Evolutionary conservation across 2,329 filamentous ascomycete genomes (phyloP).

Genomic region (Aotearoamyces nothofagi): DNA sequence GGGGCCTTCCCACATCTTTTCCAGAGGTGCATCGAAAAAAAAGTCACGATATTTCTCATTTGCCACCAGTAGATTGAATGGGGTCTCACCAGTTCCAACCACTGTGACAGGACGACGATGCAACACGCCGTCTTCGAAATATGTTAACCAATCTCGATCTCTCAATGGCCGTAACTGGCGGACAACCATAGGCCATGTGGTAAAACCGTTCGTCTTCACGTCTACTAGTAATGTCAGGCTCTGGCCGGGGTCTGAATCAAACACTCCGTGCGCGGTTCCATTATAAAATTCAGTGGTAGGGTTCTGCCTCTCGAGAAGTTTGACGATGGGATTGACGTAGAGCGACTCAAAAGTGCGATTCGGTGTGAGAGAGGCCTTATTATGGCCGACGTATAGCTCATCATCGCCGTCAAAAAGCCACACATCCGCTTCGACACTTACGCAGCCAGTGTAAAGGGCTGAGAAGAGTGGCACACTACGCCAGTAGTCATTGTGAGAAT

Average conservation of each 20-base stretch:
- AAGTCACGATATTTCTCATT: constrained; percentile 40
- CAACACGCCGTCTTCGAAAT: constrained; percentile 32
- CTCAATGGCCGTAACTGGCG: constrained; percentile 43
- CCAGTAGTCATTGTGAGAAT: constrained; percentile 63
- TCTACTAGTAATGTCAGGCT: constrained; percentile 51
- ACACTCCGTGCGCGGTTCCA: constrained; percentile 36
- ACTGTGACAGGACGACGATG: constrained; percentile 46
- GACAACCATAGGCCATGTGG: constrained; percentile 36
- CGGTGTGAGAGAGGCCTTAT: constrained; percentile 32
- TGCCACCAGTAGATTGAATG: constrained; percentile 36
- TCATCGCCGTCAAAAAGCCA: constrained; percentile 44
- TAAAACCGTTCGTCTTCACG: constrained; percentile 42
- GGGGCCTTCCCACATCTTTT: constrained; percentile 21
- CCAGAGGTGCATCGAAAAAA: constrained; percentile 52
- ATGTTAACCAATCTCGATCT: constrained; percentile 38
- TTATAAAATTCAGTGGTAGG: constrained; percentile 29
- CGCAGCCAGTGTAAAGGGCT: constrained; percentile 42
- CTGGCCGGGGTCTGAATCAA: constrained; percentile 33
- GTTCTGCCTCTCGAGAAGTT: constrained; percentile 39
- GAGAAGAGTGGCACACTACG: constrained; percentile 45
- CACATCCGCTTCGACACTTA: constrained; percentile 54
- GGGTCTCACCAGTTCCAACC: constrained; percentile 51
- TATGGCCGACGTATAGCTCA: constrained; percentile 50
- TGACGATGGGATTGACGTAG: constrained; percentile 48
- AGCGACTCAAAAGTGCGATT: constrained; percentile 44